phyloP scores from a whole-genome alignment of 352 stramenopile genomes.

The Hyaloperonospora arabidopsidis region DNA sequence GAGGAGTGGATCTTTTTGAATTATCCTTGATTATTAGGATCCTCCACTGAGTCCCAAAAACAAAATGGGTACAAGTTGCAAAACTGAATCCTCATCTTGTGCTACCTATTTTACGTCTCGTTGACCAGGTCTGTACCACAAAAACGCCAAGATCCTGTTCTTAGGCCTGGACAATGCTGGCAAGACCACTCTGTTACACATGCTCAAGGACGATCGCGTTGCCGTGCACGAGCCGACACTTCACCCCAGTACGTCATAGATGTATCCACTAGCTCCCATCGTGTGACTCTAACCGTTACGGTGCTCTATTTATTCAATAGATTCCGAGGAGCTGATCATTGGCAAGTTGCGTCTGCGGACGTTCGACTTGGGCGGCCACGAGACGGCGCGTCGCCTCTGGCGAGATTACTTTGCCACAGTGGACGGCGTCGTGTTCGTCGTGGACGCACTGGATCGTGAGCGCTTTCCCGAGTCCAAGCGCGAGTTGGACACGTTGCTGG shows the following conservation, averaged over 20 bases:
- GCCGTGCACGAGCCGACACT: constrained; percentile 94
- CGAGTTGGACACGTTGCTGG: constrained; percentile 96
- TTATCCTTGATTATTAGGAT: too few species aligned
- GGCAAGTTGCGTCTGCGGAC: constrained; percentile 98
- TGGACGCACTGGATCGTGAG: constrained; percentile 97
- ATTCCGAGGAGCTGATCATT: constrained; percentile 89
- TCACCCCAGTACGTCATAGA: constrained; percentile 81
- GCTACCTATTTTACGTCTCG: not conserved
- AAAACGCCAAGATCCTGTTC: constrained; percentile 99
- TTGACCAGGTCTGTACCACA: constrained; percentile 97
- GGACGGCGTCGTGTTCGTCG: constrained; percentile 99
- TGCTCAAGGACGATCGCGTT: constrained; percentile 98
- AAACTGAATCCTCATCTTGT: not conserved
- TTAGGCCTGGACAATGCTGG: constrained; percentile 99
- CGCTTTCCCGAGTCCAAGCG: constrained; percentile 99
- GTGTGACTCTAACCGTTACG: constrained; percentile 2
- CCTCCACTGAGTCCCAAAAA: not conserved
- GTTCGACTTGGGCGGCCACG: constrained; percentile 98
- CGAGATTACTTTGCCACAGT: constrained; percentile 99
- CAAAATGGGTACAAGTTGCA: not conserved
- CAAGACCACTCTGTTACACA: constrained; percentile 99
- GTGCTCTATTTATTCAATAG: constrained; percentile 20
- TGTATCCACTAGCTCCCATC: too few species aligned
- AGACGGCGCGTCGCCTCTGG: constrained; percentile 95
- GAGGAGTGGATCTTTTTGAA: too few species aligned